A percentile compares a stretch with the other conserved stretches of the same genome.
These are phyloP conservation scores for Alternaria panax DNA, from an alignment of 2,329 filamentous ascomycete genomes.

Conservation along the genomic window DNA sequence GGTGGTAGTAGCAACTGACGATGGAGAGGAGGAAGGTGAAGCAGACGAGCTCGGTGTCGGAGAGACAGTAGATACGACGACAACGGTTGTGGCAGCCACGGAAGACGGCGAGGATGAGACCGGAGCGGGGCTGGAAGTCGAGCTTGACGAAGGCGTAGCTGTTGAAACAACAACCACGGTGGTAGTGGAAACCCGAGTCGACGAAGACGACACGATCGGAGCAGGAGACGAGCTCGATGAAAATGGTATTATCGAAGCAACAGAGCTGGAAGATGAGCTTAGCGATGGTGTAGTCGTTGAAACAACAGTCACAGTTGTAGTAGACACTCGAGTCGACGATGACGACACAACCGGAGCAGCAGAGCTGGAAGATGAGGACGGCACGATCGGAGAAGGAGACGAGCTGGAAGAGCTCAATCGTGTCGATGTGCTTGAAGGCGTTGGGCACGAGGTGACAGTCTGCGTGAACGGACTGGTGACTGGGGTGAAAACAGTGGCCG, in stretches of 20 bases:
- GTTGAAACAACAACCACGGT: background rate
- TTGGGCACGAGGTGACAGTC: slow-evolving; percentile 8
- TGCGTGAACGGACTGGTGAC: slow-evolving; percentile 3
- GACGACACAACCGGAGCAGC: background rate
- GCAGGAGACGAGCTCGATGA: background rate
- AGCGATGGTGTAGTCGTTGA: background rate
- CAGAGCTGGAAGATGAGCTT: background rate
- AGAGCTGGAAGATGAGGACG: background rate
- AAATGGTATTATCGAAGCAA: too few species aligned
- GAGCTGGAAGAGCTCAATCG: background rate
- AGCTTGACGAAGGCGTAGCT: background rate
- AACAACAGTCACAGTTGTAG: background rate
- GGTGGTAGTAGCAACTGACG: background rate
- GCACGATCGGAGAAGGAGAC: background rate
- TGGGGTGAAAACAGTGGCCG: background rate
- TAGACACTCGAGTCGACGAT: background rate
- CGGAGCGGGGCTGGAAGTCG: background rate
- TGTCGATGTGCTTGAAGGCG: background rate
- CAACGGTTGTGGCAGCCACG: background rate
- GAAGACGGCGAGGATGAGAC: background rate
- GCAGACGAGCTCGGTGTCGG: background rate
- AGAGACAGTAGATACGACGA: background rate
- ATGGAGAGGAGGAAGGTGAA: background rate
- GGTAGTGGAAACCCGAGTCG: background rate
- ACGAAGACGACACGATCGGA: background rate